A percentile compares a stretch with the other conserved stretches of the same genome.
phyloP scores from a whole-genome alignment of 169 alveolate species.

The Babesia divergens region DNA sequence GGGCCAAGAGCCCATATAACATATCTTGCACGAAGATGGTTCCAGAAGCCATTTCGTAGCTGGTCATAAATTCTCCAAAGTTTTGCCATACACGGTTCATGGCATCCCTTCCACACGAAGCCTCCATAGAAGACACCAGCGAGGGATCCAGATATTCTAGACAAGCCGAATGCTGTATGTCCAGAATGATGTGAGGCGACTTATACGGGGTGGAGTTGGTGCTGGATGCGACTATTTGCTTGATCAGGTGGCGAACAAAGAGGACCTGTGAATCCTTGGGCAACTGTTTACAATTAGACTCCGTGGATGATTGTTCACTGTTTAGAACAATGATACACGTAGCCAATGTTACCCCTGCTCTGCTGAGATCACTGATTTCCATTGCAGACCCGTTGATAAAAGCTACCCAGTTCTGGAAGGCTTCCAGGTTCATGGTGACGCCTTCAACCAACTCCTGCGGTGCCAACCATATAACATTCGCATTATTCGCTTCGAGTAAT shows the following conservation, averaged over 20 bases:
- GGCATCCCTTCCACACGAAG: constrained; percentile 64
- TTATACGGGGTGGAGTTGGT: not conserved
- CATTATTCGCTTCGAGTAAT: constrained; percentile 42
- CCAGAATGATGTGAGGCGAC: constrained; percentile 55
- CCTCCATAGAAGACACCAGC: constrained; percentile 67
- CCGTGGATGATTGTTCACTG: constrained; percentile 21
- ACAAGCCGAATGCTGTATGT: constrained; percentile 72
- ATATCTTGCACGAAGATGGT: constrained; percentile 76
- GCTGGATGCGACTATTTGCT: constrained; percentile 9
- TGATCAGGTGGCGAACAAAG: constrained; percentile 38
- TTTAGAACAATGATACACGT: constrained; percentile 50
- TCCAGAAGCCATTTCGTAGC: constrained; percentile 77
- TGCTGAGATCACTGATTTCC: constrained; percentile 52
- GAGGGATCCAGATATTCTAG: constrained; percentile 77
- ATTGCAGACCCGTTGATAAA: constrained; percentile 74
- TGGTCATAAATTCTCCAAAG: constrained; percentile 75
- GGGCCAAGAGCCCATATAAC: constrained; percentile 75
- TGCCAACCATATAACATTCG: constrained; percentile 64
- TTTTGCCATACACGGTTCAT: constrained; percentile 76
- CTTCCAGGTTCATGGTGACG: constrained; percentile 37
- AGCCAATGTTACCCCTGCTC: constrained; percentile 55
- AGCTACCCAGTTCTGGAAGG: constrained; percentile 47
- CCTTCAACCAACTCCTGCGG: constrained; percentile 54
- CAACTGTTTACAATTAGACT: constrained; percentile 16
- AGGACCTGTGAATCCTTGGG: constrained; percentile 55